phyloP scores from a whole-genome alignment of 345 rosid genomes.

The Turritis glabra region DNA sequence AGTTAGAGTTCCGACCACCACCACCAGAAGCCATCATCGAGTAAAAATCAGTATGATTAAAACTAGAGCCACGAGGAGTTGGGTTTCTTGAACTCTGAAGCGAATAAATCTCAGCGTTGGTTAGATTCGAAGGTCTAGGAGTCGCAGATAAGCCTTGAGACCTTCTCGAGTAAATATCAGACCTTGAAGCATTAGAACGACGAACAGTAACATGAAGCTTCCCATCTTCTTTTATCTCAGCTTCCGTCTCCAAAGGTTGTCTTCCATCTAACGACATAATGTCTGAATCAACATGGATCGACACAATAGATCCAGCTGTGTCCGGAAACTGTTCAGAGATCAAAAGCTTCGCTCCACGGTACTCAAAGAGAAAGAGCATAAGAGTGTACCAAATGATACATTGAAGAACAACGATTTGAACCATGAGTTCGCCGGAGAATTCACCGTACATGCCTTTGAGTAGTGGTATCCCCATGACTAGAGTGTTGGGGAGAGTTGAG shows the following conservation, averaged over 20 bases:
- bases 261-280: constrained; percentile 53
- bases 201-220: constrained; percentile 53
- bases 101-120: constrained; percentile 56
- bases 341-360: constrained; percentile 49
- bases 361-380: constrained; percentile 56
- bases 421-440: constrained; percentile 47
- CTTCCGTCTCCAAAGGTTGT: constrained; percentile 47
- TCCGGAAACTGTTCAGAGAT: constrained; percentile 58
- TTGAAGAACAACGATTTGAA: constrained; percentile 55
- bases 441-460: constrained; percentile 64
- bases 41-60: constrained; percentile 52
- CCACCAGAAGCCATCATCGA: constrained; percentile 40
- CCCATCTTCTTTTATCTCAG: constrained; percentile 58
- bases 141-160: constrained; percentile 48
- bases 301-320: constrained; percentile 52
- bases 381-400: constrained; percentile 57
- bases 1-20: constrained; percentile 61
- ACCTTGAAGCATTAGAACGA: constrained; percentile 46
- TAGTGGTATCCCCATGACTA: constrained; percentile 60
- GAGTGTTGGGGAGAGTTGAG: constrained; percentile 54
- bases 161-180: constrained; percentile 44
- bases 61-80: constrained; percentile 55
- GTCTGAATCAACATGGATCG: constrained; percentile 57
- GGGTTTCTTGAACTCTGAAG: constrained; percentile 50
- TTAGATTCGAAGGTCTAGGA: constrained; percentile 49